Evolutionary conservation across 306 rosid genomes (phyloP).

Genomic region (Begonia fuchsioides): DNA sequence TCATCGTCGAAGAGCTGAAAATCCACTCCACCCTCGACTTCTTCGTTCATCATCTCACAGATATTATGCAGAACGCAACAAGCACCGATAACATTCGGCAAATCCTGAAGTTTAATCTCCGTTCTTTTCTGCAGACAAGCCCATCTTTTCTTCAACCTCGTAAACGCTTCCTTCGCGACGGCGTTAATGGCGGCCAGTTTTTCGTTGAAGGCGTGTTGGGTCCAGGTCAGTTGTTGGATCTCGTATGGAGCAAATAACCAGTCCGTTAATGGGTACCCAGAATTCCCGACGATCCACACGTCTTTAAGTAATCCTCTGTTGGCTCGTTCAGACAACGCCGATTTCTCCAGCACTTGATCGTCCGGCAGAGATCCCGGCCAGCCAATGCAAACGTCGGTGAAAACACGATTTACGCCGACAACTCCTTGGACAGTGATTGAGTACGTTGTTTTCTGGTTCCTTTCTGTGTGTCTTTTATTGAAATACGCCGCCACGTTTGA

Average conservation of each 20-base stretch:
- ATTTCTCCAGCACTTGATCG: slow-evolving; percentile 52
- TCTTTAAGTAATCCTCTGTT: slow-evolving; percentile 37
- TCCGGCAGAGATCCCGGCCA: slow-evolving; percentile 76
- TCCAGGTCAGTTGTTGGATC: slow-evolving; percentile 55
- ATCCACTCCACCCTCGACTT: slow-evolving; percentile 18
- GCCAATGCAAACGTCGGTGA: slow-evolving; percentile 62
- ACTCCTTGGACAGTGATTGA: too few species aligned
- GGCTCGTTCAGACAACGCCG: slow-evolving; percentile 40
- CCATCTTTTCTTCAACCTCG: slow-evolving; percentile 63
- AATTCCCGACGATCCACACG: slow-evolving; percentile 62
- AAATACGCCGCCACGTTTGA: too few species aligned
- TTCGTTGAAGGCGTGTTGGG: slow-evolving; percentile 59
- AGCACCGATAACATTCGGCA: slow-evolving; percentile 71
- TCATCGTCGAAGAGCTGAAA: slow-evolving; percentile 57
- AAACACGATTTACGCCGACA: slow-evolving; percentile 43
- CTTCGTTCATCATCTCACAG: slow-evolving; percentile 55
- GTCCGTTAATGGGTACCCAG: slow-evolving; percentile 49
- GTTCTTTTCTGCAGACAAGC: slow-evolving; percentile 74
- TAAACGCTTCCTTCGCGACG: slow-evolving; percentile 49
- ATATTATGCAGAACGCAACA: slow-evolving; percentile 82
- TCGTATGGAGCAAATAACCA: slow-evolving; percentile 68
- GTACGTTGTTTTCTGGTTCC: too few species aligned
- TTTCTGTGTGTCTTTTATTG: too few species aligned
- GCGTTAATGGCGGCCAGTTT: slow-evolving; percentile 31
- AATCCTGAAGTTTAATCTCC: slow-evolving; percentile 64